phyloP scores from a whole-genome alignment of 2,329 filamentous ascomycete species.

The Trichoderma endophyticum region DNA sequence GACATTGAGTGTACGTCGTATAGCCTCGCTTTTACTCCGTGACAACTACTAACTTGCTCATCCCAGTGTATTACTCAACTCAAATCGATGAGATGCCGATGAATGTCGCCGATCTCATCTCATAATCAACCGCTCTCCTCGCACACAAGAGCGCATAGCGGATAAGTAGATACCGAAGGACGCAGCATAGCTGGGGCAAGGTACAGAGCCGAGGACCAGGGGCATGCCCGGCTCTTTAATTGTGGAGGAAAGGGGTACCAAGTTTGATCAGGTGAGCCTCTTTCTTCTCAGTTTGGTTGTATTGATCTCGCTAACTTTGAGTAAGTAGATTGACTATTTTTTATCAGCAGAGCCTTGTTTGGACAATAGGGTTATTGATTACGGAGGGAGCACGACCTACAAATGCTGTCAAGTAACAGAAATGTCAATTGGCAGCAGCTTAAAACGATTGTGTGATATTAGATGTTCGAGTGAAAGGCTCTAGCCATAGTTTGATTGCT shows the following conservation, averaged over 20 bases:
- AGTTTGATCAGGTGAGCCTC: constrained; percentile 19
- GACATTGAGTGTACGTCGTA: constrained; percentile 80
- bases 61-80: constrained; percentile 82
- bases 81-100: constrained; percentile 99
- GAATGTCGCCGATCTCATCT: constrained; percentile 71
- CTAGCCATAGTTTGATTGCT: background rate
- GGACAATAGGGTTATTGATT: background rate
- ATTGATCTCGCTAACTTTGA: background rate
- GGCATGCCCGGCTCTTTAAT: constrained; percentile 13
- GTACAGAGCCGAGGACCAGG: constrained; percentile 5
- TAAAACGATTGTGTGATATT: background rate
- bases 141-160: background rate
- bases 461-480: background rate
- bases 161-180: background rate
- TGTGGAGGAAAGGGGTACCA: constrained; percentile 22
- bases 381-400: background rate
- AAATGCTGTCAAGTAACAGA: background rate
- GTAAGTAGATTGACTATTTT: background rate
- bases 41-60: background rate
- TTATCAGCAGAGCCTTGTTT: background rate
- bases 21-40: background rate
- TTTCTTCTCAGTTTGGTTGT: background rate
- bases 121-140: constrained; percentile 34
- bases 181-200: background rate
- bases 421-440: background rate